A percentile compares a stretch with the other conserved stretches of the same genome.
phyloP scores from a whole-genome alignment of 441 rosid genomes.

The Francoa sonchifolia region DNA sequence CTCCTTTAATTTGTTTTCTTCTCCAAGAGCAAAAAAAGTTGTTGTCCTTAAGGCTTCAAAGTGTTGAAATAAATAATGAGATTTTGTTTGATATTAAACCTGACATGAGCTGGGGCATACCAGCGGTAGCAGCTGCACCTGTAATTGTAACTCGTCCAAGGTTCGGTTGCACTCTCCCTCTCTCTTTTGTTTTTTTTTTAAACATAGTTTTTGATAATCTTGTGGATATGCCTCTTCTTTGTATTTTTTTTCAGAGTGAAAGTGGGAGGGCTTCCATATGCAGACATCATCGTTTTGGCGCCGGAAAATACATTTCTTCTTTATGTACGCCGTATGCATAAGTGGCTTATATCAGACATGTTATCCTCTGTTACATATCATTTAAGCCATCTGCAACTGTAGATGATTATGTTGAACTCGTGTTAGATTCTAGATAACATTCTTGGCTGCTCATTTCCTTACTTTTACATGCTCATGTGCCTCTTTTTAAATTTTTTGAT shows the following conservation, averaged over 20 bases:
- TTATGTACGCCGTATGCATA: slow-evolving; percentile 53
- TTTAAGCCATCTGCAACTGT: slow-evolving; percentile 2
- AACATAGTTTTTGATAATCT: slow-evolving; percentile 10
- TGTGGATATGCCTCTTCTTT: slow-evolving; percentile 2
- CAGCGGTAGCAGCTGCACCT: slow-evolving; percentile 86
- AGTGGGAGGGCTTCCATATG: slow-evolving; percentile 53
- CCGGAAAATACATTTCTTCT: slow-evolving; percentile 75
- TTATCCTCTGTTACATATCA: too few species aligned
- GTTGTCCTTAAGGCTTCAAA: slow-evolving; percentile 78
- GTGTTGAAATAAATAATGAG: slow-evolving; percentile 70
- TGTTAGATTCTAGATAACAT: slow-evolving; percentile 1
- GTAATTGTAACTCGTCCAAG: slow-evolving; percentile 75
- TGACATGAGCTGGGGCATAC: slow-evolving; percentile 85
- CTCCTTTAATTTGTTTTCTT: slow-evolving; percentile 78
- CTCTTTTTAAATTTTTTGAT: too few species aligned
- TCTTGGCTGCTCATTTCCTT: neutral
- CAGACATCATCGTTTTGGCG: slow-evolving; percentile 71
- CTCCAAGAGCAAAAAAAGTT: slow-evolving; percentile 82
- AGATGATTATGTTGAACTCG: neutral
- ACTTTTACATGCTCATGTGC: neutral
- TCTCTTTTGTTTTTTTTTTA: slow-evolving; percentile 4
- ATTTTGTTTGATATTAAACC: slow-evolving; percentile 68
- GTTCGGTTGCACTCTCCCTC: slow-evolving; percentile 26
- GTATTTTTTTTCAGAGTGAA: slow-evolving; percentile 43
- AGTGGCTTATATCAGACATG: slow-evolving; percentile 5